These are phyloP conservation scores for Neonectria punicea DNA, from an alignment of 2,329 filamentous ascomycete genomes.

Conservation along the genomic window DNA sequence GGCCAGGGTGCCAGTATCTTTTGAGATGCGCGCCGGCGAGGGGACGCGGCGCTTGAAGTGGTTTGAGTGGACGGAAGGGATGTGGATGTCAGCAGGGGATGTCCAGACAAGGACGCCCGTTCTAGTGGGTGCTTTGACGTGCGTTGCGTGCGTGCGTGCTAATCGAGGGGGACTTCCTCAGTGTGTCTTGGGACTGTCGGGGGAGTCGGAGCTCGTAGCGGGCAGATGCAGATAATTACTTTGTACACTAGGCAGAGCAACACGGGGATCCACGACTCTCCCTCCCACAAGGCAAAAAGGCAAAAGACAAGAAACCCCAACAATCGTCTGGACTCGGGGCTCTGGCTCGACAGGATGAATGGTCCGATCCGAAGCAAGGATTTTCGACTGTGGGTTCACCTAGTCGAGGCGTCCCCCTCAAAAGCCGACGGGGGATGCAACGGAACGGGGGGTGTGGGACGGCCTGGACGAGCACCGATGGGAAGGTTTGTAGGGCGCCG, in stretches of 20 bases:
- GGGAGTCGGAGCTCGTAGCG: background rate
- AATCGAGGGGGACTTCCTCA: background rate
- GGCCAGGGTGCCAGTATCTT: background rate
- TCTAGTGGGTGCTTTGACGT: background rate
- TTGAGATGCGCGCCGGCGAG: constrained; percentile 8
- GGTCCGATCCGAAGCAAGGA: constrained; percentile 1
- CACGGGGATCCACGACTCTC: too few species aligned
- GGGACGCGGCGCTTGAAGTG: constrained; percentile 9
- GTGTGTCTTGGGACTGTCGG: too few species aligned
- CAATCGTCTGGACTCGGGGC: background rate
- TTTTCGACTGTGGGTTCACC: background rate
- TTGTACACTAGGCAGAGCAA: too few species aligned
- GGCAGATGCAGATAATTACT: background rate
- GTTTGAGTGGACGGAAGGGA: constrained; percentile 13
- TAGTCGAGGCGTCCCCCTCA: too few species aligned
- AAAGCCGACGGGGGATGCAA: constrained; percentile 17
- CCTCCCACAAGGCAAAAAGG: background rate
- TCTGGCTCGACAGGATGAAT: background rate
- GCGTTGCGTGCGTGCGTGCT: too few species aligned
- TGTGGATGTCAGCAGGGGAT: constrained; percentile 14
- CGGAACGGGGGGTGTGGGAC: constrained; percentile 11
- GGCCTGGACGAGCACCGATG: constrained; percentile 23
- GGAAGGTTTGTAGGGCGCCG: constrained; percentile 25
- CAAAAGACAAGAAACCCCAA: background rate
- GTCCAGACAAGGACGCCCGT: constrained; percentile 10